A percentile compares a stretch with the other conserved stretches of the same genome.
phyloP scores from a whole-genome alignment of 768 basidiomycete genomes.

The Mycena vitilis region DNA sequence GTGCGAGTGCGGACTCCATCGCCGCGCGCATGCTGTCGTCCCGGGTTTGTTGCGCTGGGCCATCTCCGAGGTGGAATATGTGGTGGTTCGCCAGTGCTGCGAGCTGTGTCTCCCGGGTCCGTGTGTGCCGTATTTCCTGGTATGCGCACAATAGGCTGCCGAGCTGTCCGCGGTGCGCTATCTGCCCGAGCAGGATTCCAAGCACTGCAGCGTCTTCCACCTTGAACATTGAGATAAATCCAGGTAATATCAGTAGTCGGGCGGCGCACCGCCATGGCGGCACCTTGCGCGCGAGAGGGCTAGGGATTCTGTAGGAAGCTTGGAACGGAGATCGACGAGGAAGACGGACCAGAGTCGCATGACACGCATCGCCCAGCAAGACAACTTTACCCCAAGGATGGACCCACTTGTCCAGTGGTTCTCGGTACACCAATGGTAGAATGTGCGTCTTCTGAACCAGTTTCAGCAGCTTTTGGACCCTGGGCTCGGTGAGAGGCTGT shows the following conservation, averaged over 20 bases:
- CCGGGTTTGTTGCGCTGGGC: constrained; percentile 63
- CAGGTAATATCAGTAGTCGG: background rate
- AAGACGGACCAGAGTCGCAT: constrained; percentile 58
- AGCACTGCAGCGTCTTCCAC: constrained; percentile 65
- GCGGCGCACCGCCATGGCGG: constrained; percentile 62
- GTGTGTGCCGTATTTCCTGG: constrained; percentile 60
- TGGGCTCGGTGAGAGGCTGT: constrained; percentile 25
- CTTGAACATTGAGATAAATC: constrained; percentile 33
- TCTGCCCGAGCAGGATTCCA: constrained; percentile 62
- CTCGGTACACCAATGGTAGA: constrained; percentile 62
- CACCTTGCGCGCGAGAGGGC: constrained; percentile 68
- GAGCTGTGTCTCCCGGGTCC: constrained; percentile 61
- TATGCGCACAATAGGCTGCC: constrained; percentile 61
- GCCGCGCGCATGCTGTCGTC: constrained; percentile 63
- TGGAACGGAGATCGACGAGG: background rate
- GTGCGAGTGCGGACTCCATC: constrained; percentile 54
- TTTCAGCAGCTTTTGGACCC: constrained; percentile 57
- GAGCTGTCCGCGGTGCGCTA: constrained; percentile 57
- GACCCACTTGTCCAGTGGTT: constrained; percentile 61
- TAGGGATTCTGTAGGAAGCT: constrained; percentile 30
- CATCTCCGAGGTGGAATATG: constrained; percentile 69
- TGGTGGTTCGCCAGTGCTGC: constrained; percentile 63
- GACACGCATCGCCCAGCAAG: constrained; percentile 67
- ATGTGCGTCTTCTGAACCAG: constrained; percentile 59
- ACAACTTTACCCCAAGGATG: constrained; percentile 56